Conservation (phyloP, 2,329 filamentous ascomycete species). For the Phoma sp. region DNA sequence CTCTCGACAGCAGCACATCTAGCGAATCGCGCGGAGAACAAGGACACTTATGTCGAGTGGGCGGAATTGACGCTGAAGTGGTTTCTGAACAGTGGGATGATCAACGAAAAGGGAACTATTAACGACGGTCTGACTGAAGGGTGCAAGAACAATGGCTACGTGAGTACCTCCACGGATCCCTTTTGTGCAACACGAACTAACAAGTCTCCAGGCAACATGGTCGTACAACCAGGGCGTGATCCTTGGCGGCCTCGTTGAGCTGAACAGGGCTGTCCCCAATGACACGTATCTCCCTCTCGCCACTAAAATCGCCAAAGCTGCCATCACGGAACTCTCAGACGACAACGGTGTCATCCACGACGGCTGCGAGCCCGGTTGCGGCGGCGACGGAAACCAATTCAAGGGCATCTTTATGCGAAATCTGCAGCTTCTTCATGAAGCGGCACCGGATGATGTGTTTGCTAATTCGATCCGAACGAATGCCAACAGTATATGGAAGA, state of each 20-base stretch:
- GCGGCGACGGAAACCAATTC: conserved; percentile 66
- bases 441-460: conserved; percentile 59
- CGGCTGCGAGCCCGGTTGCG: conserved; percentile 49
- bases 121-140: conserved; percentile 61
- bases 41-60: conserved; percentile 53
- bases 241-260: conserved; percentile 64
- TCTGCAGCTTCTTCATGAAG: conserved; percentile 64
- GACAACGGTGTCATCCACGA: conserved; percentile 52
- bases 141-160: conserved; percentile 61
- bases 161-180: conserved; percentile 7
- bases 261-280: conserved; percentile 53
- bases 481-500: conserved; percentile 70
- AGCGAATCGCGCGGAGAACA: conserved; percentile 57
- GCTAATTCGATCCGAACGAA: conserved; percentile 65
- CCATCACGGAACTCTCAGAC: conserved; percentile 47
- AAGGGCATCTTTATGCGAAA: conserved; percentile 76
- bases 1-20: conserved; percentile 63
- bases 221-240: conserved; percentile 70
- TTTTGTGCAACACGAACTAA: neutral
- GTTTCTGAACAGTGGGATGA: conserved; percentile 59
- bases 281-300: conserved; percentile 46
- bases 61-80: conserved; percentile 60
- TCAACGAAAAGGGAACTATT: conserved; percentile 58
- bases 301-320: conserved; percentile 49
- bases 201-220: conserved; percentile 48